These are phyloP conservation scores for Macrolepiota fuliginosa DNA, from an alignment of 768 basidiomycete genomes.

Conservation along the genomic window DNA sequence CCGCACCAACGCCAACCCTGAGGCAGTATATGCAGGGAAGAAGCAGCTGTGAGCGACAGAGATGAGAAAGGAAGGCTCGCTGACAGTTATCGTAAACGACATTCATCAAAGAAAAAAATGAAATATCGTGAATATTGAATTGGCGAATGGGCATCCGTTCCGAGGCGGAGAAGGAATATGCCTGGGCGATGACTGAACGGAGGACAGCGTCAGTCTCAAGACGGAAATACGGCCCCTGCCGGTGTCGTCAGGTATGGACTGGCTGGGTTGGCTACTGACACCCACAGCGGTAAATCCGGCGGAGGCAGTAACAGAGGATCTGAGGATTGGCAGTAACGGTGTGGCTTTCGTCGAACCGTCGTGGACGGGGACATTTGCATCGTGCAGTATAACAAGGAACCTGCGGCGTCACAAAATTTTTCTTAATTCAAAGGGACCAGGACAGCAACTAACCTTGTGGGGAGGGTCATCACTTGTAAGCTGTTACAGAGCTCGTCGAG, in stretches of 20 bases:
- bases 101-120: not conserved
- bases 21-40: not conserved
- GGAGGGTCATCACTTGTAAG: no score
- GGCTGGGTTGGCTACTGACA: not conserved
- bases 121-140: not conserved
- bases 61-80: not conserved
- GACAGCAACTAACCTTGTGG: no score
- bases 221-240: not conserved
- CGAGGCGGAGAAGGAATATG: not conserved
- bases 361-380: no score
- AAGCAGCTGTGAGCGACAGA: not conserved
- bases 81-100: not conserved
- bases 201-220: not conserved
- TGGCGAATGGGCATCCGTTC: not conserved
- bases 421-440: no score
- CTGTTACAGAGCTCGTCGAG: no score
- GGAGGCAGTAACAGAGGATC: no score
- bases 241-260: not conserved
- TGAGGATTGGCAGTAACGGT: no score
- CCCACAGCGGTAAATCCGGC: no score
- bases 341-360: no score
- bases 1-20: slow-evolving; percentile 5
- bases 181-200: not conserved
- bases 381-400: no score
- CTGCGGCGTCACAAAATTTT: no score